These are phyloP conservation scores for Chaetomium sp. DNA, from an alignment of 2,329 filamentous ascomycete genomes.

Conservation along the genomic window DNA sequence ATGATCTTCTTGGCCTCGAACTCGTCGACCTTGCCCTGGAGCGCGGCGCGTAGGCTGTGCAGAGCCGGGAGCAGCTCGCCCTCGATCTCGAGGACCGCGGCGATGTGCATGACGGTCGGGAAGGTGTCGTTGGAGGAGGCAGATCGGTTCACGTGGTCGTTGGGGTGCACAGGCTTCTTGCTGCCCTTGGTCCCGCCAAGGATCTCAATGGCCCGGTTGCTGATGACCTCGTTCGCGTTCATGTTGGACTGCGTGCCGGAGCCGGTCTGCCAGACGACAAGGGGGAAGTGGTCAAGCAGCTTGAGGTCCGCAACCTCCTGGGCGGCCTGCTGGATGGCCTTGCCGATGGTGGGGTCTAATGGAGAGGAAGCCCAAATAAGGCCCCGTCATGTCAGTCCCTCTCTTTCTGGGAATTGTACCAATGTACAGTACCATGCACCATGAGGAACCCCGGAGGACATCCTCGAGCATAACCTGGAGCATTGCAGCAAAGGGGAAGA, in stretches of 20 bases:
- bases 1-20: conserved; percentile 86
- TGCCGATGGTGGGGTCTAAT: conserved; percentile 76
- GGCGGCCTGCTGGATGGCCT: conserved; percentile 92
- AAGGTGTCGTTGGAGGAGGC: conserved; percentile 99
- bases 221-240: conserved; percentile 99
- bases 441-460: too few species aligned
- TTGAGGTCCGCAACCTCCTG: conserved; percentile 89
- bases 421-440: too few species aligned
- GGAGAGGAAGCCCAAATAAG: conserved; percentile 12
- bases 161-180: conserved; percentile 99
- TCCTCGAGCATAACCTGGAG: background rate
- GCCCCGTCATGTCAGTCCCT: too few species aligned
- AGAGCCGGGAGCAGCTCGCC: conserved; percentile 76
- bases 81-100: conserved; percentile 89
- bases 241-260: conserved; percentile 99
- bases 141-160: conserved; percentile 99
- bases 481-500: background rate
- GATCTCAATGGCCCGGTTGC: conserved; percentile 97
- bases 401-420: too few species aligned
- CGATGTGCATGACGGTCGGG: conserved; percentile 99
- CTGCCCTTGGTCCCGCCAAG: conserved; percentile 86
- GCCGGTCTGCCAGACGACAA: conserved; percentile 98
- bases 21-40: conserved; percentile 81
- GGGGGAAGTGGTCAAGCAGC: conserved; percentile 93
- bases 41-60: conserved; percentile 70